Evolutionary conservation across 768 basidiomycete genomes (phyloP), one percentile per base, ranked within the genome.

Genomic region (Agaricus subrufescens): DNA sequence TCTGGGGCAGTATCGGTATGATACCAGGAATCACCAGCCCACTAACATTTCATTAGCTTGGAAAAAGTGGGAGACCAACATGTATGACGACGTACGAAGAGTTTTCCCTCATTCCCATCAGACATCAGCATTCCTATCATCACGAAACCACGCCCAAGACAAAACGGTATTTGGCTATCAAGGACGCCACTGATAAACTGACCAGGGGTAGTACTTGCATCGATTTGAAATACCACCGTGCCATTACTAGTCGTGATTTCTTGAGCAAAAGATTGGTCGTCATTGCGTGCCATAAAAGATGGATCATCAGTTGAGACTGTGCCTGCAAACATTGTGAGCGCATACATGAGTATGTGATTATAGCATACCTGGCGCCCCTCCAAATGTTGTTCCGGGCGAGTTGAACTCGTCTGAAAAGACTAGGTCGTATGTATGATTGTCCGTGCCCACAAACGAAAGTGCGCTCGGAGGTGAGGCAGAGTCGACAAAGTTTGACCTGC

Each of bases 361-460:
- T 40, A 39, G 10, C 40, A 42, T 25, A 53, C 53, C 3, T 30
- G 54, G 39, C 12, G 29, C 78, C 80, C 34, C 34, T 23, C 75
- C 67, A n/a, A 80, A 87, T 9, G 84, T 77, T 34, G 85, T 67
- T 3, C 86, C 87, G 0, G 83, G 82, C n/a, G 60, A 65, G 56
- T 89, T 80, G 69, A 92, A 92, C 72, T 91, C 89, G 68, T 91
- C 89, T 3, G 81, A 84, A 66, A 89, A 92, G 23, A 87, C 83
- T 45, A 87, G 73, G 42, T 82, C 75, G 64, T 92, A 94, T 0
- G 75, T 64, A 42, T 82, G 50, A 4, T 87, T 85, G 67, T 94
- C 90, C 60, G 79, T 89, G 1, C 91, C 91, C 3, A 75, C 85
- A 25, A 87, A 76, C 0, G 81, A 75, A 58, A 74, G 75, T 3